These are phyloP conservation scores for Beta corolliflora DNA, from an alignment of 179 eudicot species.

Conservation along the genomic window DNA sequence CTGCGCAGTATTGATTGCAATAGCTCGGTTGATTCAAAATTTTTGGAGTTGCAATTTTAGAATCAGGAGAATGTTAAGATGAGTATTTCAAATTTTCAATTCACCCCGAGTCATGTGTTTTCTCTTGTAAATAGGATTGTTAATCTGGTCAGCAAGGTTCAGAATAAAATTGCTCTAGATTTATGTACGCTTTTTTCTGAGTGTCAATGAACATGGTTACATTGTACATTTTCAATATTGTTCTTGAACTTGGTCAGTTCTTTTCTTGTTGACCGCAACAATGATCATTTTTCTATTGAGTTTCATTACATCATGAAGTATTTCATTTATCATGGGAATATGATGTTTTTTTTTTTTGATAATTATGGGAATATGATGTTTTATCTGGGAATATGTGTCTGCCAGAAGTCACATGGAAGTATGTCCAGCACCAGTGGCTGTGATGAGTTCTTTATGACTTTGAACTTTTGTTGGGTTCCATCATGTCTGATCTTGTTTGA, in stretches of 20 bases:
- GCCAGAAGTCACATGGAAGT: neutral
- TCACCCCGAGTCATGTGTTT: neutral
- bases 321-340: neutral
- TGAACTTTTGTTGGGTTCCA: neutral
- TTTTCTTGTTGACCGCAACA: neutral
- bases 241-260: neutral
- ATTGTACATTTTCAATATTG: slow-evolving; percentile 10
- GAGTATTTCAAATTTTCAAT: neutral
- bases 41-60: slow-evolving; percentile 21
- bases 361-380: neutral
- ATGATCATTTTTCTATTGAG: neutral
- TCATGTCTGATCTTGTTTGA: neutral
- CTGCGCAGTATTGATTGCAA: slow-evolving; percentile 16
- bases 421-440: neutral
- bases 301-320: too few relatives aligned
- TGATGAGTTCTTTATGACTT: slow-evolving; percentile 16
- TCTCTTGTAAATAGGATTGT: slow-evolving; percentile 39
- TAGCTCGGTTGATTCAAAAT: neutral
- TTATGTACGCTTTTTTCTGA: slow-evolving; percentile 18
- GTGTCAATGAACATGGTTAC: neutral
- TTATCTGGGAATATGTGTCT: neutral
- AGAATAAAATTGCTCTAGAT: slow-evolving; percentile 19
- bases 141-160: slow-evolving; percentile 19
- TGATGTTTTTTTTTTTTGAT: too few relatives aligned
- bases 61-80: slow-evolving; percentile 18